Evolutionary conservation across 805 yeast genomes (phyloP), one percentile per base, ranked within the genome.

Genomic region (Kregervanrija pseudodelftensis): DNA sequence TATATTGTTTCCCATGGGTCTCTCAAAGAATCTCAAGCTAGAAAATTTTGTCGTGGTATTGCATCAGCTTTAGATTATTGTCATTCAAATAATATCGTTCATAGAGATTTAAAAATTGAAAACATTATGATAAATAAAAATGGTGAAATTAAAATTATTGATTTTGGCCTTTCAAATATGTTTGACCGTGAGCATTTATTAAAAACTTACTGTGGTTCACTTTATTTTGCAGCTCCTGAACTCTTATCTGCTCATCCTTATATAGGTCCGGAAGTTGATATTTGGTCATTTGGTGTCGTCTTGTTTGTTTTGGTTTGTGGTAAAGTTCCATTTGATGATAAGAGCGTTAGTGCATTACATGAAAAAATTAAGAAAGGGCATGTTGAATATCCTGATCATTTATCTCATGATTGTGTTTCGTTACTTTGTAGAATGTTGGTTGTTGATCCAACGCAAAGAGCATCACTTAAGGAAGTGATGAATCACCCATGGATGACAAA

Each of bases 161-260:
- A 93, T 68, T 93, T 93, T 65, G 99, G 99, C 9, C 73, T 93
- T 36, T 86, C 96, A 11, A 93, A 93, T 66, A 67, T 93, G 61
- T 93, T 77, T 61, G 79, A 88, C 39, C 77, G 80, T 14, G 76
- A 76, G 48, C 71, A 80, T 37, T 68, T 88, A 44, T 77, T 93
- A 59, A 87, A 85, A 59, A 93, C 99, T 1, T 93, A 87, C 60
- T 93, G 99, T 72, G 99, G 99, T 3, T 89, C 97, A 1, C 71
- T 93, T 42, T 93, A 93, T 63, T 93, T 93, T 75, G 99, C 99
- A 1, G 99, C 99, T 0, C 99, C 99, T 0, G 99, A 93, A 64
- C 72, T 93, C 53, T 70, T 93, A 43, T 85, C 86, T 47, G 99
- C 98, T 1, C 80, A 80, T 53, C 97, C 96, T 1, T 93, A 93